Percentiles rank a stretch among this genome's conserved stretches.
These are phyloP conservation scores for Tylopilus plumbeoviolaceoides DNA, from an alignment of 768 basidiomycete species.

Conservation along the genomic window DNA sequence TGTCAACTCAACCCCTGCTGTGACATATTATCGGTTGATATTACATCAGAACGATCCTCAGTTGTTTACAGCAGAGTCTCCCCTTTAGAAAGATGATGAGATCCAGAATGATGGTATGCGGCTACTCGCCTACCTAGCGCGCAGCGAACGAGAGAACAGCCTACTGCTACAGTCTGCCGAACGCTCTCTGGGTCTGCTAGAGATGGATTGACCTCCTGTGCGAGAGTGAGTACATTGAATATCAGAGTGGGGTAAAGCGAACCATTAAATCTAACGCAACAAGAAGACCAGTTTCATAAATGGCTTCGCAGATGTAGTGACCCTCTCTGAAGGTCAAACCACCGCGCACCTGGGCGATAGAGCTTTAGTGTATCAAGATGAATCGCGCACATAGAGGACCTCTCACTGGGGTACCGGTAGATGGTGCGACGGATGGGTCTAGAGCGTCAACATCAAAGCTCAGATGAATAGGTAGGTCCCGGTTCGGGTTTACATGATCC, in stretches of 20 bases:
- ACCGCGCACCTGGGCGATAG: constrained; percentile 66
- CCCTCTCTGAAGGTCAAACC: constrained; percentile 96
- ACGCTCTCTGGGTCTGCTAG: constrained; percentile 72
- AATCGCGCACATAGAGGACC: not conserved
- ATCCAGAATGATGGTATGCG: not conserved
- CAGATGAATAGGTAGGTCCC: constrained; percentile 85
- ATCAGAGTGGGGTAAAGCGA: constrained; percentile 18
- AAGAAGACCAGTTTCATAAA: constrained; percentile 88
- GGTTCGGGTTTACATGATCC: constrained; percentile 84
- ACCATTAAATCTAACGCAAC: constrained; percentile 96
- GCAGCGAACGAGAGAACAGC: constrained; percentile 78
- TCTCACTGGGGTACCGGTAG: constrained; percentile 88
- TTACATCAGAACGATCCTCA: not conserved
- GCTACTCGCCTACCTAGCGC: constrained; percentile 61
- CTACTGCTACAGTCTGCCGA: constrained; percentile 84
- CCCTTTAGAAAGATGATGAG: constrained; percentile 22
- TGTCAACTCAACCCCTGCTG: not conserved
- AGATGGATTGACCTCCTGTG: constrained; percentile 94
- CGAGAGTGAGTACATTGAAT: constrained; percentile 7
- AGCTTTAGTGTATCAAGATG: not conserved
- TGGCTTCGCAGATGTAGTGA: constrained; percentile 95
- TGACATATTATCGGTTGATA: not conserved
- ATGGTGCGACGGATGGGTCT: constrained; percentile 94
- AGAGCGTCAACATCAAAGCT: constrained; percentile 96
- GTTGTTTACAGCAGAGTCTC: constrained; percentile 31